Percentiles rank a stretch among this genome's conserved stretches.
Evolutionary conservation across 2,329 filamentous ascomycete species (phyloP).

Genomic region (Ascochyta rabiei): DNA sequence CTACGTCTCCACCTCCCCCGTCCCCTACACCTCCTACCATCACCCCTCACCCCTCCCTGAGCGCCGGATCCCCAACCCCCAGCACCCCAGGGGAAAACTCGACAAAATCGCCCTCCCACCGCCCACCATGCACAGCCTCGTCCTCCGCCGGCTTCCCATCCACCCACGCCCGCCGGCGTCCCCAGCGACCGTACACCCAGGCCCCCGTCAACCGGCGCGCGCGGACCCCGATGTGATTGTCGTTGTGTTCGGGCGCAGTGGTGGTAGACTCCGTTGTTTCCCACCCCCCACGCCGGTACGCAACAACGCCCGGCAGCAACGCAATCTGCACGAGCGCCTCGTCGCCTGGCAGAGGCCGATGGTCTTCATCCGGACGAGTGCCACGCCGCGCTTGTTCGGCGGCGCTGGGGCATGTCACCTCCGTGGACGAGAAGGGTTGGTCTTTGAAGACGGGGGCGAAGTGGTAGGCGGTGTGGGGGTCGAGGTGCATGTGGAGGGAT

Average conservation of each 20-base stretch:
- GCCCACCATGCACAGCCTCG: slow-evolving; percentile 25
- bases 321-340: slow-evolving; percentile 27
- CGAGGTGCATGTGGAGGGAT: slow-evolving; percentile 32
- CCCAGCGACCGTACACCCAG: slow-evolving; percentile 40
- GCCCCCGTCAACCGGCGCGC: slow-evolving; percentile 21
- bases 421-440: slow-evolving; percentile 17
- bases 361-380: neutral
- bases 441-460: slow-evolving; percentile 36
- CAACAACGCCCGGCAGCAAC: slow-evolving; percentile 29
- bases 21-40: too few species aligned
- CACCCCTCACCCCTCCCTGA: neutral
- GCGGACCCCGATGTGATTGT: slow-evolving; percentile 18
- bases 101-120: slow-evolving; percentile 31
- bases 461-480: slow-evolving; percentile 37
- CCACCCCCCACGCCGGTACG: slow-evolving; percentile 38
- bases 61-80: slow-evolving; percentile 20
- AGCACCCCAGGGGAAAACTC: slow-evolving; percentile 35
- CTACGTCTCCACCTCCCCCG: too few species aligned
- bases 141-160: slow-evolving; percentile 14
- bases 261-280: slow-evolving; percentile 20
- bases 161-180: slow-evolving; percentile 15
- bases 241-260: neutral
- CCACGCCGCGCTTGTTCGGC: neutral
- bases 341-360: slow-evolving; percentile 17
- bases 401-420: slow-evolving; percentile 20